These are phyloP conservation scores for Pontederia paniculata DNA, from an alignment of 176 grass and related monocot species.

Conservation along the genomic window DNA sequence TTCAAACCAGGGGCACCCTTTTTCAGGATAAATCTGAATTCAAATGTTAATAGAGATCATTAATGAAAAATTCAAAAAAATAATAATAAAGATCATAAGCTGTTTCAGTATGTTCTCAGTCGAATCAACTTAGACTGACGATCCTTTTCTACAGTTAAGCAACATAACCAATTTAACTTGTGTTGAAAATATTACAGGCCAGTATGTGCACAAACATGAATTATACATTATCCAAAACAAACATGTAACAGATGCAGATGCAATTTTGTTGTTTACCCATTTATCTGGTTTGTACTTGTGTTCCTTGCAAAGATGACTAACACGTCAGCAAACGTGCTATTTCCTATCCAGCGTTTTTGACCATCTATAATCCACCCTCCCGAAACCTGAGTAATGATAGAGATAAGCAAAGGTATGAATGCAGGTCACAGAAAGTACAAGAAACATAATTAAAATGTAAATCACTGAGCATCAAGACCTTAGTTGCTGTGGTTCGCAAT, in stretches of 20 bases:
- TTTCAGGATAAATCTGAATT: constrained; percentile 58
- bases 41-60: not conserved
- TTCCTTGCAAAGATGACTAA: constrained; percentile 78
- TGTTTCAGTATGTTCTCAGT: not conserved
- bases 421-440: not conserved
- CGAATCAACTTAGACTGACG: too few relatives aligned
- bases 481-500: constrained; percentile 45
- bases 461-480: constrained; percentile 1
- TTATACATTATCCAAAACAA: not conserved
- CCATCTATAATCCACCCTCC: constrained; percentile 83
- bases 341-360: constrained; percentile 96
- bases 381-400: constrained; percentile 32
- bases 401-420: not conserved
- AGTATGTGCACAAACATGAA: too few relatives aligned
- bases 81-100: not conserved
- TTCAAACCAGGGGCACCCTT: constrained; percentile 46
- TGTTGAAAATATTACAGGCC: too few relatives aligned
- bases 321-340: constrained; percentile 89
- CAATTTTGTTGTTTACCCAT: constrained; percentile 46
- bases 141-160: too few relatives aligned
- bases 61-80: not conserved
- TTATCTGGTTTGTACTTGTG: constrained; percentile 75
- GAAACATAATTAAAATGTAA: constrained; percentile 15
- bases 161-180: too few relatives aligned
- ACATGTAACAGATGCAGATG: not conserved